Evolutionary conservation across 2,329 filamentous ascomycete species (phyloP), one percentile per base, ranked within the genome.

Genomic region (Trichoderma asperellum): DNA sequence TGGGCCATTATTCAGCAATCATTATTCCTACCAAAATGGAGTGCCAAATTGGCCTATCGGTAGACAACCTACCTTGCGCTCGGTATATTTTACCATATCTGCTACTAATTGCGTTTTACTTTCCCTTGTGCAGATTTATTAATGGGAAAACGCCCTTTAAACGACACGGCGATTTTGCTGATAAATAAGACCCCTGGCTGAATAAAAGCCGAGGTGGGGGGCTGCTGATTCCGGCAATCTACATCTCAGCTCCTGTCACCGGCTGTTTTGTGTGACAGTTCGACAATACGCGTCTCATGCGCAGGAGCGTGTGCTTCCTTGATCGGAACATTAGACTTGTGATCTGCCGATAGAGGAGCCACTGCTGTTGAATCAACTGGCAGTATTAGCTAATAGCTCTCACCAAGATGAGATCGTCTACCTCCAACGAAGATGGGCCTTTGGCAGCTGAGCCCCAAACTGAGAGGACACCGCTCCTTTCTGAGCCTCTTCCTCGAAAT

Each of bases 381-480:
- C 5, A 7, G 32, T 14, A 40, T 55, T 32, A 14, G 1, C 32
- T 37, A 10, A 40, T n/a, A 24, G 27, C 18, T 40, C 18, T 29
- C 6, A 6, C 57, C 53, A 43, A 65, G 62, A 66, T 58, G 63
- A 35, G 34, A 7, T 37, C 47, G 12, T 7, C 37, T 10, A n/a
- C 0, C 12, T 55, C 61, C 47, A 40, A 29, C 47, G 34, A 7
- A 6, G 47, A 40, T 37, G 58, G 40, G 58, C 27, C 58, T 32
- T 21, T 60, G 16, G 43, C 43, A 63, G 16, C 53, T 12, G 52
- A 27, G 47, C 35, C 40, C 29, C 63, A 53, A 29, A 58, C 53
- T 11, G 65, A 68, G 34, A 40, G 40, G 4, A 53, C 65, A 1
- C 65, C 57, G n/a, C 65, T 68, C 18, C 63, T 66, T 11, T 16